Percentiles rank a stretch among this genome's conserved stretches.
phyloP scores from a whole-genome alignment of 148 eudicot species.

The Fallopia convolvulus region DNA sequence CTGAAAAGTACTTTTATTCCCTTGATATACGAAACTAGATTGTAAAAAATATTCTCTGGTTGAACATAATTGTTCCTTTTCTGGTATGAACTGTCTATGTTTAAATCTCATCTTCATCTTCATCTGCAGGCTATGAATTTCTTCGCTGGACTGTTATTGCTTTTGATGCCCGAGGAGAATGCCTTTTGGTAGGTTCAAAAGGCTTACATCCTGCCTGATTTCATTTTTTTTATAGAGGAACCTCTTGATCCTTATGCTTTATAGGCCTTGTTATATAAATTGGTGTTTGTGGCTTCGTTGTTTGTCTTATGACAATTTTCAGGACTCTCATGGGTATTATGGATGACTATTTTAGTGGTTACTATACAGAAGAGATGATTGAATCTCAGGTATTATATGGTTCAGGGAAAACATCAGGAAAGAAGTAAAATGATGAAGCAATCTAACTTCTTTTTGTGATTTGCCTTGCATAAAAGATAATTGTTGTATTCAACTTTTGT shows the following conservation, averaged over 20 bases:
- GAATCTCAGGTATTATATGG: slow-evolving; percentile 71
- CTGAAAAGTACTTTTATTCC: neutral
- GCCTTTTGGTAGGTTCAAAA: slow-evolving; percentile 82
- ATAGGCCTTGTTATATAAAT: neutral
- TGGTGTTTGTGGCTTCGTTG: neutral
- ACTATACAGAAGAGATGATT: slow-evolving; percentile 93
- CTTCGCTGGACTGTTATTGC: slow-evolving; percentile 85
- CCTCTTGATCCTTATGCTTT: neutral
- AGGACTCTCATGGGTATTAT: slow-evolving; percentile 91
- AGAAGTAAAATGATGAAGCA: neutral
- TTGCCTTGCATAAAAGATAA: neutral
- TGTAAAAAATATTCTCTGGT: neutral
- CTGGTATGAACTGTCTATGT: neutral
- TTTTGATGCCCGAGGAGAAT: slow-evolving; percentile 96
- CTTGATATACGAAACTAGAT: neutral
- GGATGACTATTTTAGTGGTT: slow-evolving; percentile 98
- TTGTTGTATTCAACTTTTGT: neutral
- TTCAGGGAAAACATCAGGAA: neutral
- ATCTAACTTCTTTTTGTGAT: neutral
- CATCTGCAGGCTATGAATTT: slow-evolving; percentile 88
- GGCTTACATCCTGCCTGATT: neutral
- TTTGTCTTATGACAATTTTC: slow-evolving; percentile 16
- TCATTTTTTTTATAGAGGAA: neutral
- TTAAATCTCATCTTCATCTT: neutral
- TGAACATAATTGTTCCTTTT: neutral